Conservation (phyloP, 108 stramenopile genomes). For the Cyclostephanos invisitatus region DNA sequence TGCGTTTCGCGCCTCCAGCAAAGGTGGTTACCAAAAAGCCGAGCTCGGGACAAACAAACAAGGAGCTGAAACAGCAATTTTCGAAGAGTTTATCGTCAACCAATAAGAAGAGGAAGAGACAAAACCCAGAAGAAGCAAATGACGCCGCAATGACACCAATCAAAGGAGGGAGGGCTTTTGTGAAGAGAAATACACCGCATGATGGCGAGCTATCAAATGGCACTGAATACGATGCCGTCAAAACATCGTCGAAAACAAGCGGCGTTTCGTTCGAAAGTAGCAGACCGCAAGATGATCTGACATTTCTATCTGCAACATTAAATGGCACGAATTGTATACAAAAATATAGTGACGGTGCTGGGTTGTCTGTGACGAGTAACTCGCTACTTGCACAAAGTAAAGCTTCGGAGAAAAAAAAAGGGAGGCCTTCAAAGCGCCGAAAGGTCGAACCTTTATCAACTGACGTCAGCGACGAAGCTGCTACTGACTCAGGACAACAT, state of each 20-base stretch:
- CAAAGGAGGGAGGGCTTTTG: not conserved
- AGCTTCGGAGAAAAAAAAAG: not conserved
- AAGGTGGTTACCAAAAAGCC: constrained; percentile 17
- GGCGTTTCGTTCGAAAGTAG: no score
- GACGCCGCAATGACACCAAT: not conserved
- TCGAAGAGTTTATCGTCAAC: not conserved
- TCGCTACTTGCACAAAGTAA: not conserved
- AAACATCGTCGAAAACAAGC: no score
- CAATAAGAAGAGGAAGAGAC: constrained; percentile 15
- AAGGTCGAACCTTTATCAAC: not conserved
- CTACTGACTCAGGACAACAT: not conserved
- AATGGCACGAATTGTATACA: not conserved
- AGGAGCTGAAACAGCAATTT: constrained; percentile 25
- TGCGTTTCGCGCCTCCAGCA: constrained; percentile 43
- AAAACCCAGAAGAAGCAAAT: not conserved
- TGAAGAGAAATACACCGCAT: not conserved
- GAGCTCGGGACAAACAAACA: not conserved
- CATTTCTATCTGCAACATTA: no score
- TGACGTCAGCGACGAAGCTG: not conserved
- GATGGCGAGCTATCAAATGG: not conserved
- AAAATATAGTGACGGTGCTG: not conserved
- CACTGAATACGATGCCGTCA: no score
- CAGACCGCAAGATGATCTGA: no score
- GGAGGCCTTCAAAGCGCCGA: constrained; percentile 3
- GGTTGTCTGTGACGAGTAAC: not conserved